Percentiles rank a stretch among this genome's conserved stretches.
phyloP scores from a whole-genome alignment of 352 stramenopile genomes.

The Elongisporangium undulatum region DNA sequence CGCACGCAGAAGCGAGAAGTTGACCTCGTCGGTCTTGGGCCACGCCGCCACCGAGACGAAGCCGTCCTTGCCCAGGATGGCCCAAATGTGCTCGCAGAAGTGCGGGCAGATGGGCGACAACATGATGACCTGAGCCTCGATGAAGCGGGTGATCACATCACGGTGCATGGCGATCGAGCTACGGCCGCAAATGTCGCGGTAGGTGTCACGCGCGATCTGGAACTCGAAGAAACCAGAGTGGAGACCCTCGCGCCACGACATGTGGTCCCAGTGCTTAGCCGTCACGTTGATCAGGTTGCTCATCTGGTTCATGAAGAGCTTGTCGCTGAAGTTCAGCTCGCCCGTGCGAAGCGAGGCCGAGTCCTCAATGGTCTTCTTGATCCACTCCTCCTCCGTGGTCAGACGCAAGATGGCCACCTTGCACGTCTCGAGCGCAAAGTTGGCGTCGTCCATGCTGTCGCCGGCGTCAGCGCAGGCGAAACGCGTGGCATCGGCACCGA shows the following conservation, averaged over 20 bases:
- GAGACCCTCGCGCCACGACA: constrained; percentile 96
- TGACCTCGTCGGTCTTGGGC: constrained; percentile 83
- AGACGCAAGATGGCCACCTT: constrained; percentile 97
- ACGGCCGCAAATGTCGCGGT: constrained; percentile 94
- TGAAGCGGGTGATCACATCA: constrained; percentile 92
- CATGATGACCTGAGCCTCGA: constrained; percentile 91
- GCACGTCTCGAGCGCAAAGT: constrained; percentile 97
- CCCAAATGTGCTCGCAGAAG: constrained; percentile 93
- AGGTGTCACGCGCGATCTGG: constrained; percentile 96
- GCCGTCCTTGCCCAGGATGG: constrained; percentile 88
- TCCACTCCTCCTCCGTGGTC: constrained; percentile 97
- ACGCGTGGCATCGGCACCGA: constrained; percentile 94
- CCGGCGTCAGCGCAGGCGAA: constrained; percentile 98
- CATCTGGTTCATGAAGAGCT: constrained; percentile 97
- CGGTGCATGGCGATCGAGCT: constrained; percentile 88
- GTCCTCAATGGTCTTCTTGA: constrained; percentile 90
- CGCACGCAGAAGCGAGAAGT: constrained; percentile 91
- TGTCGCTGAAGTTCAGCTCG: constrained; percentile 89
- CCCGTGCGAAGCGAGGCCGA: constrained; percentile 79
- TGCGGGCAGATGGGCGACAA: constrained; percentile 97
- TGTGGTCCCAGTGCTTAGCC: constrained; percentile 83
- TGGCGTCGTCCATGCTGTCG: constrained; percentile 98
- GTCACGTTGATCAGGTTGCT: constrained; percentile 92
- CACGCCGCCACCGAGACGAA: constrained; percentile 90
- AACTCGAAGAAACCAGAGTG: constrained; percentile 99